A percentile compares a stretch with the other conserved stretches of the same genome.
Conservation (phyloP, 1,284 basidiomycete species). For the Wolfiporia cocos region DNA sequence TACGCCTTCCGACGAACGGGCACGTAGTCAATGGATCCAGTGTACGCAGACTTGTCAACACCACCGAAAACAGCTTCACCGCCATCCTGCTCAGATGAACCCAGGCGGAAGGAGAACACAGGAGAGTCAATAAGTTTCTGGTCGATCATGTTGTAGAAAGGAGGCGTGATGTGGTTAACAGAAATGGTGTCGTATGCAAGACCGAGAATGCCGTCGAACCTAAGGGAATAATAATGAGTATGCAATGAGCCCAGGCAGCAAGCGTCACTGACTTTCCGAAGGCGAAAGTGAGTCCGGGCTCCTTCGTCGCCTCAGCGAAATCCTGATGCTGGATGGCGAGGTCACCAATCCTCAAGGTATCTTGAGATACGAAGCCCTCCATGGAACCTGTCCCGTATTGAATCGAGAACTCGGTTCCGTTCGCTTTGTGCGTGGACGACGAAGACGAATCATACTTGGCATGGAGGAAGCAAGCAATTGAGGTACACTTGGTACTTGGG, state of each 20-base stretch:
- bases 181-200: slow-evolving; percentile 95
- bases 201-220: slow-evolving; percentile 95
- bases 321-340: slow-evolving; percentile 73
- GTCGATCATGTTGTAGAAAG: slow-evolving; percentile 94
- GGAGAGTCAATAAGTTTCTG: slow-evolving; percentile 80
- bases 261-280: slow-evolving; percentile 78
- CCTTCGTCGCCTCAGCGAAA: slow-evolving; percentile 96
- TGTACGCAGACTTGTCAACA: slow-evolving; percentile 76
- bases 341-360: slow-evolving; percentile 82
- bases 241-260: neutral
- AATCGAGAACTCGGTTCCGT: slow-evolving; percentile 90
- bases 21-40: slow-evolving; percentile 81
- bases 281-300: slow-evolving; percentile 96
- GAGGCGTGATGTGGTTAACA: slow-evolving; percentile 91
- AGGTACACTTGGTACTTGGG: slow-evolving; percentile 83
- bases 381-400: slow-evolving; percentile 97
- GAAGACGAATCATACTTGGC: slow-evolving; percentile 84
- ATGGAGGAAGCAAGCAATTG: slow-evolving; percentile 98
- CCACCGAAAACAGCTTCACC: slow-evolving; percentile 96
- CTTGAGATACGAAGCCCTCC: slow-evolving; percentile 93
- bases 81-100: slow-evolving; percentile 81
- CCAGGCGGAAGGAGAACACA: slow-evolving; percentile 95
- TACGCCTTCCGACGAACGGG: slow-evolving; percentile 96
- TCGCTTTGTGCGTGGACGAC: slow-evolving; percentile 89
- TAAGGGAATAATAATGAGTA: slow-evolving; percentile 25